Percentiles rank a stretch among this genome's conserved stretches.
These are phyloP conservation scores for Sporothrix variecibatus DNA, from an alignment of 2,329 filamentous ascomycete genomes.

Conservation along the genomic window DNA sequence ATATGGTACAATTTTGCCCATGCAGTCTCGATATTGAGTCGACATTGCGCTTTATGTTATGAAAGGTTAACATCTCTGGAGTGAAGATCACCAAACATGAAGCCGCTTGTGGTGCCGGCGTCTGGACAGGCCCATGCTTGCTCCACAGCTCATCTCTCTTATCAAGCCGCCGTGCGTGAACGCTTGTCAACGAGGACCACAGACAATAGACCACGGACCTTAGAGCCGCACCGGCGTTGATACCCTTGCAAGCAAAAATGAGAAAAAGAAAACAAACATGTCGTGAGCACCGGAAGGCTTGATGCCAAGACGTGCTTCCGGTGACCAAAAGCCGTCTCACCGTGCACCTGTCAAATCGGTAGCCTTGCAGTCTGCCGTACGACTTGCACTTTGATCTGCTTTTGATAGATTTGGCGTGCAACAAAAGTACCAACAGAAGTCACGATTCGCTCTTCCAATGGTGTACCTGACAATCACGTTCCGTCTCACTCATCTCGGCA, in stretches of 20 bases:
- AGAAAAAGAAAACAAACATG: not conserved
- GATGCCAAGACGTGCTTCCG: not conserved
- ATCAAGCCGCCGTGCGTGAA: not conserved
- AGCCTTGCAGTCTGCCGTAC: conserved; percentile 4
- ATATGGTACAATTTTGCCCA: not conserved
- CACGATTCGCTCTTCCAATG: not conserved
- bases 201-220: not conserved
- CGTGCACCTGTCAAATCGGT: not conserved
- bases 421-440: too few relatives aligned
- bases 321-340: too few relatives aligned
- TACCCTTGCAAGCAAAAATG: not conserved
- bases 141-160: conserved; percentile 1
- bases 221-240: not conserved
- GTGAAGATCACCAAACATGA: not conserved
- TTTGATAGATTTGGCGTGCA: too few relatives aligned
- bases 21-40: not conserved
- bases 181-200: not conserved
- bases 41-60: not conserved
- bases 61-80: not conserved
- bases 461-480: not conserved
- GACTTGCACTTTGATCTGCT: not conserved
- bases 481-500: not conserved
- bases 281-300: not conserved
- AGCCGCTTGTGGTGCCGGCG: not conserved
- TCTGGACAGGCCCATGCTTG: not conserved